Conservation (phyloP, 192 early-diverging fungal species). For the Rhizoclosmatium sp. region DNA sequence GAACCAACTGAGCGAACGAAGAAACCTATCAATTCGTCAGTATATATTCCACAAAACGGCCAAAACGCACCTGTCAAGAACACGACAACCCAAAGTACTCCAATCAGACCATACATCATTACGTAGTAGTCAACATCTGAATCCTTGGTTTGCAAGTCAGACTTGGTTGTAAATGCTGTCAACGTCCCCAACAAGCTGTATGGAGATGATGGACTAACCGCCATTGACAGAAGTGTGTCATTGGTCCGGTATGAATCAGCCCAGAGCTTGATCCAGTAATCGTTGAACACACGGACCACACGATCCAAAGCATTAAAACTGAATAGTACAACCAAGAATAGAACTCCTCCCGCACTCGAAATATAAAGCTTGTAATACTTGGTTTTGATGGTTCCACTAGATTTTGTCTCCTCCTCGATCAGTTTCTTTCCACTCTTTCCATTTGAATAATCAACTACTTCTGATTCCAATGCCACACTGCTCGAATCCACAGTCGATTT, state of each 20-base stretch:
- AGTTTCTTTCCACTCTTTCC: conserved; percentile 40
- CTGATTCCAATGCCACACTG: background rate
- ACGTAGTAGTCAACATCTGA: conserved; percentile 44
- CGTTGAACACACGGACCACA: conserved; percentile 36
- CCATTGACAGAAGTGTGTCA: background rate
- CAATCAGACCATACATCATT: conserved; percentile 44
- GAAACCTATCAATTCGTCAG: background rate
- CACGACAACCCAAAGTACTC: conserved; percentile 25
- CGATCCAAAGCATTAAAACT: conserved; percentile 31
- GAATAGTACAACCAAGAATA: conserved; percentile 41
- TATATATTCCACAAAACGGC: background rate
- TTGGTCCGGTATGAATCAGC: conserved; percentile 29
- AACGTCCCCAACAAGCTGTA: background rate
- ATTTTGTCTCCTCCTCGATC: conserved; percentile 49
- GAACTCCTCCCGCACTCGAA: conserved; percentile 54
- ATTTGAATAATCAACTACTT: conserved; percentile 36
- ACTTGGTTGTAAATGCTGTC: background rate
- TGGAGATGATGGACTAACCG: background rate
- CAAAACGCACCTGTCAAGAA: conserved; percentile 16
- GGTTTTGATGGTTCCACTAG: conserved; percentile 52
- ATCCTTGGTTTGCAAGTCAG: background rate
- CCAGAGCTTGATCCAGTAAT: conserved; percentile 56
- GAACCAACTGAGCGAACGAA: conserved; percentile 32
- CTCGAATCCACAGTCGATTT: background rate
- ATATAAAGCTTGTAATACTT: conserved; percentile 54